A percentile compares a stretch with the other conserved stretches of the same genome.
These are phyloP conservation scores for Yarrowia bubula DNA, from an alignment of 805 yeast species.

Conservation along the genomic window DNA sequence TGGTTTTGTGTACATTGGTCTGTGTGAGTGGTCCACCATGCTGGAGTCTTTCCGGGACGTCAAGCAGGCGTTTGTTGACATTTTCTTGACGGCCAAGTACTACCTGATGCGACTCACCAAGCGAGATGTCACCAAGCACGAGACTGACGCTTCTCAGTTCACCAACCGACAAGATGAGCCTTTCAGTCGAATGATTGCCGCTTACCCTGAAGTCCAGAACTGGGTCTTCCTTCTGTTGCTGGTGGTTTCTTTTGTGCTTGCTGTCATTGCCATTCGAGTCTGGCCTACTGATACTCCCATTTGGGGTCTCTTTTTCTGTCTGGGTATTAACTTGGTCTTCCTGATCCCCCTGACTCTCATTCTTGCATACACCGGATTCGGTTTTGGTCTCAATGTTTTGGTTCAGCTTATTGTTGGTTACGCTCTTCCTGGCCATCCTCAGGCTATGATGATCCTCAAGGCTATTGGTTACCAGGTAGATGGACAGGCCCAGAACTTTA, in stretches of 20 bases:
- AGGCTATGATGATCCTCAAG: conserved; percentile 57
- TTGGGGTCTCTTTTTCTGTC: conserved; percentile 59
- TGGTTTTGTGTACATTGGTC: conserved; percentile 45
- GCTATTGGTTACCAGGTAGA: conserved; percentile 62
- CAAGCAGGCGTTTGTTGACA: conserved; percentile 26
- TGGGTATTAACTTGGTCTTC: conserved; percentile 53
- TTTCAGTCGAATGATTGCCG: conserved; percentile 30
- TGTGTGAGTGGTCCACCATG: conserved; percentile 30
- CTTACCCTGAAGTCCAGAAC: conserved; percentile 67
- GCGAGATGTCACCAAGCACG: neutral
- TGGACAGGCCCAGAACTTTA: conserved; percentile 56
- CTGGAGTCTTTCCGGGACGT: conserved; percentile 31
- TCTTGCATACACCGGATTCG: conserved; percentile 57
- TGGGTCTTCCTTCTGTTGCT: conserved; percentile 62
- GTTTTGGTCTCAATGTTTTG: conserved; percentile 60
- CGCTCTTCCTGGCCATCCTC: conserved; percentile 59
- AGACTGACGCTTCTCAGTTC: conserved; percentile 12
- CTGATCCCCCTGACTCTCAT: conserved; percentile 64
- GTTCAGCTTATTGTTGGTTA: conserved; percentile 66
- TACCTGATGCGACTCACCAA: neutral
- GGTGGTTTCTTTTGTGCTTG: conserved; percentile 42
- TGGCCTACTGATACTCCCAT: conserved; percentile 37
- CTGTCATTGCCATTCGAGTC: conserved; percentile 31
- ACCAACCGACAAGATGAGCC: conserved; percentile 30
- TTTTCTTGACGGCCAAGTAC: neutral